Base-by-base conservation (phyloP, 768 basidiomycete genomes). In the Macrolepiota fuliginosa region DNA sequence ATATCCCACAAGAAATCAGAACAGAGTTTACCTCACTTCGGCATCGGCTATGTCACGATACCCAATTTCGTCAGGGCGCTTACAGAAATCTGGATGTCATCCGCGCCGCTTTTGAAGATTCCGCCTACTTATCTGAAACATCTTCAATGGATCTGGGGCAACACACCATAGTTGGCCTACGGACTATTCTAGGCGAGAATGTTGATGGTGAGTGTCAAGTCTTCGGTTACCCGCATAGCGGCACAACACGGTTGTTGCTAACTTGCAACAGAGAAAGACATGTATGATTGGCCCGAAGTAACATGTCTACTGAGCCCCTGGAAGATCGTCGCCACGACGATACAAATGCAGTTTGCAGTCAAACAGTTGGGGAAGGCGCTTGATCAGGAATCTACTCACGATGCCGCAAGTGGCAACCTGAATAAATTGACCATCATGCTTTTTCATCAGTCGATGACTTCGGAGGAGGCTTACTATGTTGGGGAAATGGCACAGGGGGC, bases 391-490 rank as follows among this genome's bases (percentile, higher is more conserved):
- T 75, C 79, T 10, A 82, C 78, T 42, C 82, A 77, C 62, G 73
- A 80, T 60, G 76, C 78, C 11, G 88, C 89, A n/a, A 81, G 82
- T 42, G 77, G 79, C 15, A 85, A 83, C 54, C 76, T 94, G 40
- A 86, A 90, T 66, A 87, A 80, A 63, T 76, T 93, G 53, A 86
- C 86, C 0, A 77, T 81, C 4, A 83, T 84, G 68, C 75, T 93
- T 7, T 89, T 94, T 66, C 86, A 83, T 62, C 85, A 89, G 62
- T 86, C 85, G 9, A 87, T 91, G 72, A 85, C 87, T 15, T 83
- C 86, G 0, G 91, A 93, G 65, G 89, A 93, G 71, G 91, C 90
- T 0, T 89, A 87, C 64, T 90, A 92, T 66, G 86, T 93, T 4
- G 89, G 89, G n/a, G 89, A 91, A 69, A 89, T 93, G 82, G 82